These are phyloP conservation scores for Boletus subparvulus DNA, from an alignment of 768 basidiomycete species.

Conservation along the genomic window DNA sequence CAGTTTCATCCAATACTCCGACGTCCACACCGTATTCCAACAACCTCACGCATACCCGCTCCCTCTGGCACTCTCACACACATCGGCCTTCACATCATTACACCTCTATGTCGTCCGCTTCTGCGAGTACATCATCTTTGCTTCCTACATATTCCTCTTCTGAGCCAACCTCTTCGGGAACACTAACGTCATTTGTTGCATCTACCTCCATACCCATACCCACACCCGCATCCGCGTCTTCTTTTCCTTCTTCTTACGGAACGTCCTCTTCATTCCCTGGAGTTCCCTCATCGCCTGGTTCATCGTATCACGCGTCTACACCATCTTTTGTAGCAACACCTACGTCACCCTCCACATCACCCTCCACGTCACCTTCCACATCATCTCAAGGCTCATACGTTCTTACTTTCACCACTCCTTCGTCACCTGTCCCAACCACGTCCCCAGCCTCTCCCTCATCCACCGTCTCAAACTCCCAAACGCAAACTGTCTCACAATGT, in stretches of 20 bases:
- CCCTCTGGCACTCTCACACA: not conserved
- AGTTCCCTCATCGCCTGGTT: not conserved
- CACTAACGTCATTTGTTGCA: not conserved
- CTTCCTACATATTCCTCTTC: not conserved
- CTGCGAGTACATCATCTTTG: not conserved
- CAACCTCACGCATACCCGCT: not conserved
- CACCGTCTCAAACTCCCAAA: constrained; percentile 9
- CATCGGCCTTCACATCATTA: not conserved
- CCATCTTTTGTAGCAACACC: not conserved
- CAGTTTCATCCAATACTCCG: not conserved
- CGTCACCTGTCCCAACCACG: not conserved
- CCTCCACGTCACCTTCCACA: not conserved
- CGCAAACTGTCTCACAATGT: constrained; percentile 27
- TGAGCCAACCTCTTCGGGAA: not conserved
- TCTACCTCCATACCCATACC: not conserved
- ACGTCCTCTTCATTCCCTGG: not conserved
- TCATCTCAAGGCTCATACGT: not conserved
- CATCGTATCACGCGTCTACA: not conserved
- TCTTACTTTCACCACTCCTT: not conserved
- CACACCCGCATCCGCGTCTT: not conserved
- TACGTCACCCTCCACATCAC: not conserved
- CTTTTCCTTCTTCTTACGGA: not conserved
- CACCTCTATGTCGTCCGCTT: too few relatives aligned
- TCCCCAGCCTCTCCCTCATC: not conserved
- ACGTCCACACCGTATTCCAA: not conserved